Percentiles rank a stretch among this genome's conserved stretches.
phyloP scores from a whole-genome alignment of 2,329 filamentous ascomycete genomes.

The Fusarium acutatum region DNA sequence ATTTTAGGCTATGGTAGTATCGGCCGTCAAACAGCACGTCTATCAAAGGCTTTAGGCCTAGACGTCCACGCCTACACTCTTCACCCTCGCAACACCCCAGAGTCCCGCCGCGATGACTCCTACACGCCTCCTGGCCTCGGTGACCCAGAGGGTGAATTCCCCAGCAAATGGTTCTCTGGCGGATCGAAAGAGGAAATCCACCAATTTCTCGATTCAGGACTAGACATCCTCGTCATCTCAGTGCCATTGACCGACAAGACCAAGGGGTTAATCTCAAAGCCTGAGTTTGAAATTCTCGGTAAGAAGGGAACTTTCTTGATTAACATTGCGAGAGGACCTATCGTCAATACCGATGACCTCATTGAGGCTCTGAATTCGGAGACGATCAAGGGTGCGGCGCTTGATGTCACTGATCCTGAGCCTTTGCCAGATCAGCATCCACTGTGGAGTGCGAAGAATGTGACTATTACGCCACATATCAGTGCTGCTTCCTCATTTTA shows the following conservation, averaged over 20 bases:
- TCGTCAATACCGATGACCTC: conserved; percentile 63
- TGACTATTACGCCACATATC: conserved; percentile 67
- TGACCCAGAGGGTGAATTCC: conserved; percentile 59
- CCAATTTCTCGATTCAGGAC: conserved; percentile 58
- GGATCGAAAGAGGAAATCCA: conserved; percentile 54
- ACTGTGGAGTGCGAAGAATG: conserved; percentile 75
- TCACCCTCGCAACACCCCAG: conserved; percentile 71
- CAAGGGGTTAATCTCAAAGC: conserved; percentile 57
- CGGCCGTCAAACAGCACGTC: conserved; percentile 61
- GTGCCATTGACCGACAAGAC: conserved; percentile 61
- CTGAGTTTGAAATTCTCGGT: conserved; percentile 58
- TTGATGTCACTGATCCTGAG: conserved; percentile 84
- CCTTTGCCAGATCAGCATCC: conserved; percentile 74
- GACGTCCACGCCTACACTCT: conserved; percentile 79
- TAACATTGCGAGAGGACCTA: conserved; percentile 73
- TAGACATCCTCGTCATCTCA: conserved; percentile 63
- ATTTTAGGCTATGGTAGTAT: conserved; percentile 65
- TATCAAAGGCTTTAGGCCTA: conserved; percentile 74
- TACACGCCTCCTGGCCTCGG: conserved; percentile 75
- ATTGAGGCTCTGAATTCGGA: conserved; percentile 65
- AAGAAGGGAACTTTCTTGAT: conserved; percentile 66
- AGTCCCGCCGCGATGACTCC: conserved; percentile 68
- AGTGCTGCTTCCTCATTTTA: conserved; percentile 55
- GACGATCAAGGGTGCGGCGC: conserved; percentile 67
- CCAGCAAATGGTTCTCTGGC: conserved; percentile 61